Evolutionary conservation across 225 moss, liverwort and hornwort species (phyloP), one percentile per base, ranked within the genome.

Genomic region (Ulota crispa): DNA sequence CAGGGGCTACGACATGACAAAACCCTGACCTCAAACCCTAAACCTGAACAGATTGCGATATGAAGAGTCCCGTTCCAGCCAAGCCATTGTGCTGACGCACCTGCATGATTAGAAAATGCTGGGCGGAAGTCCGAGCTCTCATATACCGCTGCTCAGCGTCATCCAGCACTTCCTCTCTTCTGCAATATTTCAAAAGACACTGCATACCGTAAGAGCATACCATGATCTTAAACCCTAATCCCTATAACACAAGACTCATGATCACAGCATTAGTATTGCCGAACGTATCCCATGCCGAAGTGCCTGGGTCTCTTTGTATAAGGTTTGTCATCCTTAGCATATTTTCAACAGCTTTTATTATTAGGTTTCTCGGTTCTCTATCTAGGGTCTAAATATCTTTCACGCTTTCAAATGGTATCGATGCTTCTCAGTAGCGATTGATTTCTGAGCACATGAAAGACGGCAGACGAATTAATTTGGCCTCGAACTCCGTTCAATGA

Each of bases 101-200:
- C 86, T 92, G 90, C 86, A 92, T 86, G 56, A 89, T 88, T 37
- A 92, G 83, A 68, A 92, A 92, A 78, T 86, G 79, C 47, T 90
- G 88, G 23, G 92, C 88, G 7, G 90, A 90, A 63, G 52, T 88
- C 41, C 88, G 80, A 72, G 76, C 85, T 85, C 83, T 88, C 53
- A 5, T 55, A 50, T 92, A 92, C 8, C 85, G 90, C 86, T 92
- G 86, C 81, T 92, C 83, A 30, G 81, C 83, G 47, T 88, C 84
- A 86, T 92, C 90, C 70, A 90, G 76, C 72, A 88, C 85, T 80
- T 92, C 92, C 73, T 86, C 86, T 82, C 92, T 84, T 81, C 92
- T 92, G 90, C 82, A 75, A 54, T 12, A 75, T 62, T 75, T 78
- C 59, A 83, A 24, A 74, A 67, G 66, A 67, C 70, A 83, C 60